These are phyloP conservation scores for Posidonia oceanica DNA, from an alignment of 116 monocot genomes.

Conservation along the genomic window DNA sequence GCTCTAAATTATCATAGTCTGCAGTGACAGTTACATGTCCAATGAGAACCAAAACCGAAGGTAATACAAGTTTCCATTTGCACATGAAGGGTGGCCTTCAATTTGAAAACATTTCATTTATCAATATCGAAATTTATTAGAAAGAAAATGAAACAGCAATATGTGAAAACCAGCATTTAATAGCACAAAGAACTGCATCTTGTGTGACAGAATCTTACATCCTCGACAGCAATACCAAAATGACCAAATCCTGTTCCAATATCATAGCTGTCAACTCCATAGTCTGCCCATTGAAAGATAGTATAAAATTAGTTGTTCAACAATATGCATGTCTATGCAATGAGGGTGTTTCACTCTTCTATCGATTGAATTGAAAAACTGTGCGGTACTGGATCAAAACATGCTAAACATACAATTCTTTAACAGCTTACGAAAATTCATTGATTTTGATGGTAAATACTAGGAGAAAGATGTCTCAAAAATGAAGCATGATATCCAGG, in stretches of 20 bases:
- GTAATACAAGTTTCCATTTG: too few relatives aligned
- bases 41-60: too few relatives aligned
- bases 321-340: not conserved
- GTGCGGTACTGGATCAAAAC: too few relatives aligned
- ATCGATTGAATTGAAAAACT: too few relatives aligned
- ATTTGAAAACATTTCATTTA: too few relatives aligned
- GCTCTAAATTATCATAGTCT: too few relatives aligned
- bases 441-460: not conserved
- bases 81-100: too few relatives aligned
- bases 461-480: not conserved
- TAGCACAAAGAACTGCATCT: not conserved
- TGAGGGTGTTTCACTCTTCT: too few relatives aligned
- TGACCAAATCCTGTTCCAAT: constrained; percentile 78
- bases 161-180: not conserved
- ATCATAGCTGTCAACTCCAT: constrained; percentile 73
- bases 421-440: not conserved
- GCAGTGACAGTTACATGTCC: too few relatives aligned
- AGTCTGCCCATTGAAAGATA: constrained; percentile 37
- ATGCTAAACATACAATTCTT: too few relatives aligned
- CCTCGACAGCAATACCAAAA: constrained; percentile 80
- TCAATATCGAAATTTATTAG: too few relatives aligned
- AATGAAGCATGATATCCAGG: not conserved
- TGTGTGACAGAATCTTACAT: constrained; percentile 42
- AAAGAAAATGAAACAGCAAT: not conserved
- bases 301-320: not conserved